These are phyloP conservation scores for Leccinum variicolor DNA, from an alignment of 768 basidiomycete genomes.

Conservation along the genomic window DNA sequence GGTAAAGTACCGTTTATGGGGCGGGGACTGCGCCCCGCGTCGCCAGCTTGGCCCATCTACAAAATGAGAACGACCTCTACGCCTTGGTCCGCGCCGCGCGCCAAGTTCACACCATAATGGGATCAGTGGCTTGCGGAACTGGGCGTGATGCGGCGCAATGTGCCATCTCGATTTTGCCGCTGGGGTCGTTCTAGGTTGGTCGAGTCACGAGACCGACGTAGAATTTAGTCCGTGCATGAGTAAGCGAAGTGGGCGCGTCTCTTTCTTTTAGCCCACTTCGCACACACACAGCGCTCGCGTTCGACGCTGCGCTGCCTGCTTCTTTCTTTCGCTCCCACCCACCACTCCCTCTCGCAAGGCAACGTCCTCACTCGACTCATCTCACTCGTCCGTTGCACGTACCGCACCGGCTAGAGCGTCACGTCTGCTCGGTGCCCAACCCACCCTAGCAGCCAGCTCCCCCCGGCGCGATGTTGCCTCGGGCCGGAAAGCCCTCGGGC, in stretches of 20 bases:
- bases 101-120: too few species aligned
- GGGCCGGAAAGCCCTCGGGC: too few species aligned
- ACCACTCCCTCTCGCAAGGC: neutral
- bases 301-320: neutral
- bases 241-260: neutral
- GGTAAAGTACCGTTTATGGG: neutral
- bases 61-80: too few species aligned
- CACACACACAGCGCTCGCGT: neutral
- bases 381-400: neutral
- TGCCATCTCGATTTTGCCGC: too few species aligned
- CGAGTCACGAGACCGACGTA: neutral
- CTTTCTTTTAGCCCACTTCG: neutral
- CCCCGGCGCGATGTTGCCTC: too few species aligned
- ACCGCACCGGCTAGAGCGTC: neutral
- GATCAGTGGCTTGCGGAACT: too few species aligned
- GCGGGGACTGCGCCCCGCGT: too few species aligned
- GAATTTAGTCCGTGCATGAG: neutral
- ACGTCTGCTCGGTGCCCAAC: neutral
- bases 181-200: neutral
- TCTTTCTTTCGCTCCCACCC: neutral
- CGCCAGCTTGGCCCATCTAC: too few species aligned
- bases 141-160: too few species aligned
- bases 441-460: neutral
- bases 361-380: neutral
- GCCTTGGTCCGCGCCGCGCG: too few species aligned